Base-by-base conservation (phyloP, 108 stramenopile species). In the Stephanodiscus minutulus region DNA sequence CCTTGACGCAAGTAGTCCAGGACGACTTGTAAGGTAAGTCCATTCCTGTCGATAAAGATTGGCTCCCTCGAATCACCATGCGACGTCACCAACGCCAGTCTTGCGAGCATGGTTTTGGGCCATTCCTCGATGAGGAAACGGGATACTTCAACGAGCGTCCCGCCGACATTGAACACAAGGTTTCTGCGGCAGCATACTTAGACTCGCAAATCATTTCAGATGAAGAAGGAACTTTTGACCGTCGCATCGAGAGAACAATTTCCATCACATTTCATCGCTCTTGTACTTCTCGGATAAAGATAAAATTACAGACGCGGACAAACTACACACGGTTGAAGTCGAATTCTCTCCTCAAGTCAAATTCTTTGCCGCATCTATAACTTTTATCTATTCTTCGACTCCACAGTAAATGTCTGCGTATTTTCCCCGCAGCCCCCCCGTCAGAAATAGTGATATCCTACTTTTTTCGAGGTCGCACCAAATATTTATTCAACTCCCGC, bases 401-500 rank as follows among this genome's bases (percentile, higher is more conserved):
- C 11, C 52, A 22, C 18, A 31, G 1, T 5, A 25, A 1, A 65
- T 50, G 22, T 8, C 35, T 31, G 46, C 21, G 39, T 36, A 44
- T 9, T 1, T 24, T 8, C 37, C 22, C 62, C 24, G 17, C 57
- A 24, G 12, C 52, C 50, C 28, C 44, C 49, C 20, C 17, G 6
- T 11, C 28, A 46, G 9, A 50, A 63, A 22, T 9, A 31, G 24
- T 4, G 3, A 22, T 35, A 62, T 31, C 46, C 37, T 72, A 65
- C 70, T 78, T 78, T 61, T 67, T 78, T 56, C 70, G 66, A 17
- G 28, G 54, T 35, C 66, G 69, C 18, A 78, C 70, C 50, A 78
- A 61, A 61, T 78, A 78, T 53, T 78, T 78, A 35, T 78, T 78
- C 60, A 78, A 61, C 52, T 72, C 50, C 50, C 17, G 60, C 70